Evolutionary conservation across 176 grass and related monocot species (phyloP).

Genomic region (Oryza rufipogon): DNA sequence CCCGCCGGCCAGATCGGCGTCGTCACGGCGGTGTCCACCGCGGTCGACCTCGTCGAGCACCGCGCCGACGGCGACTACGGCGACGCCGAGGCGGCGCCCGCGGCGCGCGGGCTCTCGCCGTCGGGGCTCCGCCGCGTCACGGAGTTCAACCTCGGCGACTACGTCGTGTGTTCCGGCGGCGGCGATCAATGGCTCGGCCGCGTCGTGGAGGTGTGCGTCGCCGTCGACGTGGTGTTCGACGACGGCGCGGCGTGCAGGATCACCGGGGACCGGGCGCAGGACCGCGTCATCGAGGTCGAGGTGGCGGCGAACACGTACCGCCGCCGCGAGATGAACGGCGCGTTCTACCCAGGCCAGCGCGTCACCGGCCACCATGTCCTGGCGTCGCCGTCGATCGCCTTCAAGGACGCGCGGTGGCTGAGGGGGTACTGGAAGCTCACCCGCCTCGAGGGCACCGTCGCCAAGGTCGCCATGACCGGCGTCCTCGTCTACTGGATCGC

Average conservation of each 20-base stretch:
- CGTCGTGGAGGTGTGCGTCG: background rate
- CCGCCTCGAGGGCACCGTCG: background rate
- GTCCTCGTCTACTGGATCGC: conserved; percentile 33
- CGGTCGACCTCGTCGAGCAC: background rate
- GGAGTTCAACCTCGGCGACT: conserved; percentile 12
- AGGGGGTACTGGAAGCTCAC: background rate
- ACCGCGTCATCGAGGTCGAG: background rate
- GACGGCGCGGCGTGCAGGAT: conserved; percentile 17
- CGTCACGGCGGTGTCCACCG: background rate
- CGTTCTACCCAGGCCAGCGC: background rate
- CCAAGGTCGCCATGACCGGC: background rate
- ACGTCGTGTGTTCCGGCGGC: background rate
- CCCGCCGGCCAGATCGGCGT: no score
- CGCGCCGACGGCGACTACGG: no score
- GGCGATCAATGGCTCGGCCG: background rate
- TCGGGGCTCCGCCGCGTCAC: background rate
- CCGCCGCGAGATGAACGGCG: background rate
- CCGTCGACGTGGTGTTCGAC: conserved; percentile 27
- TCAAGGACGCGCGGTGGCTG: background rate
- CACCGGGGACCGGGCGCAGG: background rate
- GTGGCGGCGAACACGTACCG: background rate
- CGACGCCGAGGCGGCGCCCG: no score
- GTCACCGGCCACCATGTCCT: background rate
- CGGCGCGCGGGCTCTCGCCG: background rate
- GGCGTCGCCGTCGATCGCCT: background rate